Conservation (phyloP, 129 eudicot species). For the Arctium lappa region DNA sequence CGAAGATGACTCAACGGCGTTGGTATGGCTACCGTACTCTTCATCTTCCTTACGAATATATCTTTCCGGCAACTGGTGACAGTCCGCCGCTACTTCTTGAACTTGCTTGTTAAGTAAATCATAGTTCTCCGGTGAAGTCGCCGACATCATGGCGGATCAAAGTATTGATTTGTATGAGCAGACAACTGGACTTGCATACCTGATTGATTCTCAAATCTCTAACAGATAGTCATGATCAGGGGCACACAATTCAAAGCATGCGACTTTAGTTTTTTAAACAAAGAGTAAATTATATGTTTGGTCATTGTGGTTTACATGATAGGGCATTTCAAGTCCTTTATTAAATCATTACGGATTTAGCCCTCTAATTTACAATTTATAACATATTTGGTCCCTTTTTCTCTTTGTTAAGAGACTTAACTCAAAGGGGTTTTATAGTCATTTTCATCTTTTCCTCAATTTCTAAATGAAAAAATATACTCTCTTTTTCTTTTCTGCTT, state of each 20-base stretch:
- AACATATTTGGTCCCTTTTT: too few relatives aligned
- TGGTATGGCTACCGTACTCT: conserved; percentile 15
- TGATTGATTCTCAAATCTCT: not conserved
- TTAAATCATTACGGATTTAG: too few relatives aligned
- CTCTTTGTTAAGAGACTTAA: too few relatives aligned
- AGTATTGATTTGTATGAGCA: not conserved
- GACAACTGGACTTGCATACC: not conserved
- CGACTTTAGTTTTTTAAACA: not conserved
- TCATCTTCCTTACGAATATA: conserved; percentile 18
- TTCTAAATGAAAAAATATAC: too few relatives aligned
- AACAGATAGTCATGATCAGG: not conserved
- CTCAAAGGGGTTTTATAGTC: too few relatives aligned
- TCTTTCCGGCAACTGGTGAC: conserved; percentile 15
- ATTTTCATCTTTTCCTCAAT: too few relatives aligned
- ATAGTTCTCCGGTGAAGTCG: not conserved
- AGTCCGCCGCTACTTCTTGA: conserved; percentile 30
- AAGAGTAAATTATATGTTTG: too few relatives aligned
- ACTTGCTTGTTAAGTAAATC: conserved; percentile 16
- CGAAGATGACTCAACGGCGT: not conserved
- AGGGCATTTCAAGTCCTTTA: too few relatives aligned
- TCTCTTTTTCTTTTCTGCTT: too few relatives aligned
- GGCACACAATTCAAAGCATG: not conserved
- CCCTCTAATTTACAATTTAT: too few relatives aligned
- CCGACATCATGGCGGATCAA: not conserved
- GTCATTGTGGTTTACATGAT: too few relatives aligned